Conservation (phyloP, 2,329 filamentous ascomycete genomes). For the Aulographum hederae region DNA sequence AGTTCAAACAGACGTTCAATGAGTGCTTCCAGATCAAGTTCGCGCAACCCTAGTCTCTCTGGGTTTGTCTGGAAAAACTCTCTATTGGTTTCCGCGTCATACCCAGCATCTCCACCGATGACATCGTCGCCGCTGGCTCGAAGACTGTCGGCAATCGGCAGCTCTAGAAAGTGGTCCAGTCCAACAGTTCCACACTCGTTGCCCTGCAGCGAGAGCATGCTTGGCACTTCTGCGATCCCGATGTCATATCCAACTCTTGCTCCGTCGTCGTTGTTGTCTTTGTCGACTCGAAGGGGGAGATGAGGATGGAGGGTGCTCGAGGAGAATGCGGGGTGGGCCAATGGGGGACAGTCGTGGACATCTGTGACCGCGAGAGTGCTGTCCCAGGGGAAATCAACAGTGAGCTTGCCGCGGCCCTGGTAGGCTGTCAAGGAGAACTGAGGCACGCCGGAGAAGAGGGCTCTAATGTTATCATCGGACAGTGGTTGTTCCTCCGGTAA, state of each 20-base stretch:
- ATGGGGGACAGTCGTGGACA: constrained; percentile 31
- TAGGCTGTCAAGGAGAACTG: constrained; percentile 48
- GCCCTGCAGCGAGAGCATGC: constrained; percentile 56
- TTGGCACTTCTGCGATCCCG: constrained; percentile 36
- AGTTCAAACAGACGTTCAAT: constrained; percentile 19
- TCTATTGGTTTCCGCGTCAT: constrained; percentile 24
- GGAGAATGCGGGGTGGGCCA: constrained; percentile 18
- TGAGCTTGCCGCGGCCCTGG: constrained; percentile 42
- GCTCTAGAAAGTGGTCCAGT: constrained; percentile 48
- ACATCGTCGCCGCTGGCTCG: constrained; percentile 35
- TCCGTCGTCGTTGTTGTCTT: constrained; percentile 1
- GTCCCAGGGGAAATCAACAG: constrained; percentile 51
- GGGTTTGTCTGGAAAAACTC: constrained; percentile 17
- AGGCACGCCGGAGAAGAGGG: constrained; percentile 58
- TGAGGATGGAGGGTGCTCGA: constrained; percentile 14
- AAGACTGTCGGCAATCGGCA: constrained; percentile 45
- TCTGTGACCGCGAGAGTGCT: constrained; percentile 41
- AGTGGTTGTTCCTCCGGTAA: no score
- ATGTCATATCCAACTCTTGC: constrained; percentile 13
- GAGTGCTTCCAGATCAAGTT: constrained; percentile 13
- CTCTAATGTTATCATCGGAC: constrained; percentile 40
- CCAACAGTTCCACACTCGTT: constrained; percentile 54
- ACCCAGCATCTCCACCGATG: constrained; percentile 11
- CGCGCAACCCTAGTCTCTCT: constrained; percentile 19
- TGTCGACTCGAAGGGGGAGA: constrained; percentile 6